Base-by-base conservation (phyloP, 192 early-diverging fungal species). In the Haplosporangium gracile region DNA sequence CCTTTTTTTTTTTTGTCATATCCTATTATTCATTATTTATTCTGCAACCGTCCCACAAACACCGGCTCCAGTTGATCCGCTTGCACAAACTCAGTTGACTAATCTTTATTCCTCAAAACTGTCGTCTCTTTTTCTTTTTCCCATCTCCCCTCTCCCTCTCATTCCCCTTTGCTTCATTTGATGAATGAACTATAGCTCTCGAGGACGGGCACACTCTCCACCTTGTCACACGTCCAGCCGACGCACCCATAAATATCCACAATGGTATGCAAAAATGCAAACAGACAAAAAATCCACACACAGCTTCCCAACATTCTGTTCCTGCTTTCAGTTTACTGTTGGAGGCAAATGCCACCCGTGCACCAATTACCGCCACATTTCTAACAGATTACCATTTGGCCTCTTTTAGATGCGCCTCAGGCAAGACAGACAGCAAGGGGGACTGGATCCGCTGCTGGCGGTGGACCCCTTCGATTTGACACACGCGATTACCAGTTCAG, bases 151-250 rank as follows among this genome's bases (percentile, higher is more conserved):
- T 36, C 0, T 49, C 11, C 69, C 26, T 38, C 34, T 55, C 29
- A 22, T 4, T 0, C 43, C 34, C 20, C 20, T n/a, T 22, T 70
- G n/a, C 45, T 53, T 26, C n/a, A 6, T 20, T 11, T 34, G 38
- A 75, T 26, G 24, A 42, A 39, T 71, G 36, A 4, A 22, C 68
- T 81, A 79, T 78, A 84, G 88, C 88, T 45, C 82, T 91, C 24
- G 82, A 88, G 65, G 85, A 91, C 76, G 90, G 90, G 57, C 89
- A 91, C 49, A 89, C 89, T 13, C 82, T 91, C 29, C 90, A 91
- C 70, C 85, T 91, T 57, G 90, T 91, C 26, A 86, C 89, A 38
- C 75, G 91, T n/a, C 90, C 91, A 29, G 78, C 77, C 13, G 90
- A 90, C 82, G 90, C 82, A 22, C 91, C 91, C 36, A 57, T 75